Conservation (phyloP, 2,329 filamentous ascomycete genomes). For the Aureobasidium leucospermi region DNA sequence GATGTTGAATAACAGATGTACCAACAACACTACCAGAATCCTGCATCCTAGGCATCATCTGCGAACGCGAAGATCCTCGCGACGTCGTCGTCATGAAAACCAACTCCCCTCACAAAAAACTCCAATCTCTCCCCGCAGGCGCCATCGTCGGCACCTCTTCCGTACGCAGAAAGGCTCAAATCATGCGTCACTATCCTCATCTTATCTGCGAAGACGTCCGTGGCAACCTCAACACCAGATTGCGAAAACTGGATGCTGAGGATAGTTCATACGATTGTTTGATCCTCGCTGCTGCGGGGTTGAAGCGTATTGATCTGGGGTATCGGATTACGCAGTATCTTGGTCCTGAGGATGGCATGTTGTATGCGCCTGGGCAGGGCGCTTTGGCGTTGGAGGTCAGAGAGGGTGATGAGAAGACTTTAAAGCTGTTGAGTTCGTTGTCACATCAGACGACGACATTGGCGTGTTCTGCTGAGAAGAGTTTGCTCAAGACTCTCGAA, state of each 20-base stretch:
- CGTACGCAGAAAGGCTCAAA: conserved; percentile 75
- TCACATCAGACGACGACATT: conserved; percentile 57
- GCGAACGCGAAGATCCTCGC: conserved; percentile 56
- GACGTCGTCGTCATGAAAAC: conserved; percentile 36
- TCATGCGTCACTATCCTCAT: conserved; percentile 65
- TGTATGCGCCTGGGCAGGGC: conserved; percentile 86
- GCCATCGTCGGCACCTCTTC: conserved; percentile 81
- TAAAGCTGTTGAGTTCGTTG: conserved; percentile 54
- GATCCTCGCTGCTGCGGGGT: conserved; percentile 77
- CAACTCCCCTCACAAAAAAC: conserved; percentile 47
- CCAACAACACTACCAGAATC: conserved; percentile 71
- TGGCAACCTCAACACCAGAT: conserved; percentile 79
- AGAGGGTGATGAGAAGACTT: conserved; percentile 55
- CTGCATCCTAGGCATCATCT: conserved; percentile 66
- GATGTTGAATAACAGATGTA: conserved; percentile 57
- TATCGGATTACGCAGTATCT: conserved; percentile 71
- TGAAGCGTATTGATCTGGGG: conserved; percentile 63
- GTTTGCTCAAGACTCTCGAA: conserved; percentile 75
- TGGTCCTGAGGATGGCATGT: conserved; percentile 60
- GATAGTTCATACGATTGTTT: conserved; percentile 67
- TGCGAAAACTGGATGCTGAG: conserved; percentile 72
- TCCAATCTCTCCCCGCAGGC: conserved; percentile 68
- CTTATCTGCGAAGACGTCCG: conserved; percentile 71
- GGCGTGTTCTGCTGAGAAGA: conserved; percentile 68
- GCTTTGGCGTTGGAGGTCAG: conserved; percentile 77